Evolutionary conservation across 1,284 basidiomycete species (phyloP).

Genomic region (Sphaerobolus stellatus): DNA sequence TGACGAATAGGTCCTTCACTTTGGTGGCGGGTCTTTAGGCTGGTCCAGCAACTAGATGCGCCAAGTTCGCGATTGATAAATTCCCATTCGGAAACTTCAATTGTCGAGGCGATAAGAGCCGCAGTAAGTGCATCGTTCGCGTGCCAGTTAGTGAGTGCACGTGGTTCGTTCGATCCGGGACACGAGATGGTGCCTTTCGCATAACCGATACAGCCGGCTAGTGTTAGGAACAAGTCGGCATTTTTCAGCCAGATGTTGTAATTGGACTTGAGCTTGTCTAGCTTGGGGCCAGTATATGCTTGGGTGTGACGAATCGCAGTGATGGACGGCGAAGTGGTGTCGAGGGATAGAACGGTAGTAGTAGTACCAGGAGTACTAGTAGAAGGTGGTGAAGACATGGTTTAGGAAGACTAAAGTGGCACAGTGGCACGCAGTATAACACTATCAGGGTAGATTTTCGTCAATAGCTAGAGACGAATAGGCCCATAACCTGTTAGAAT

Average conservation of each 20-base stretch:
- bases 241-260: not conserved
- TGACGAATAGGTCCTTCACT: not conserved
- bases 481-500: too few species aligned
- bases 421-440: too few species aligned
- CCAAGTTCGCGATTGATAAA: not conserved
- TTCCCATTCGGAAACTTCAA: not conserved
- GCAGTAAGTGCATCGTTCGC: not conserved
- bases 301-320: not conserved
- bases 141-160: not conserved
- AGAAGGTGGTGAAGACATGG: too few species aligned
- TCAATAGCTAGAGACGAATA: too few species aligned
- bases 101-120: not conserved
- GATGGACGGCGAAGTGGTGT: conserved; percentile 1
- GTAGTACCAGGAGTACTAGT: too few species aligned
- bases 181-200: not conserved
- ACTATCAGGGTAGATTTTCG: too few species aligned
- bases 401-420: too few species aligned
- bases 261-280: not conserved
- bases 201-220: not conserved
- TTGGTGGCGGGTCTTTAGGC: not conserved
- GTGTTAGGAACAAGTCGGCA: not conserved
- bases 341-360: too few species aligned
- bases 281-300: not conserved
- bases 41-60: not conserved
- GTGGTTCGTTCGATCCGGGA: not conserved